phyloP scores from a whole-genome alignment of 768 basidiomycete genomes.

The Gelatoporia subvermispora region DNA sequence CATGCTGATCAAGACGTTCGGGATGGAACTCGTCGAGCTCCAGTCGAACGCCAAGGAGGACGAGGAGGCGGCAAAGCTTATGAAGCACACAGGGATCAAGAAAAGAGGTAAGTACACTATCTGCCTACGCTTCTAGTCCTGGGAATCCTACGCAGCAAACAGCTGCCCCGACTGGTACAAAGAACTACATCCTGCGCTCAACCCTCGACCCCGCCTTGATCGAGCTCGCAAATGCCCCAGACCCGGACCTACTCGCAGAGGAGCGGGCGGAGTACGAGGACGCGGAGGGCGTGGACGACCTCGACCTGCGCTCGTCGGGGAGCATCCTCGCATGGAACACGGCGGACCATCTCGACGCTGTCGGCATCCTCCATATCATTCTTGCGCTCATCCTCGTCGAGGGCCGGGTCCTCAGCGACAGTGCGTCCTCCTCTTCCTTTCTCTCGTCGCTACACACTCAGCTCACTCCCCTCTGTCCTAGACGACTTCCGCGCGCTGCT shows the following conservation, averaged over 20 bases:
- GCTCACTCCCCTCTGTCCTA: constrained; percentile 22
- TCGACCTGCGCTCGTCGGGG: constrained; percentile 53
- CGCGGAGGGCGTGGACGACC: constrained; percentile 43
- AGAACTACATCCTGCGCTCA: constrained; percentile 83
- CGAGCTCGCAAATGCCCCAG: constrained; percentile 50
- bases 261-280: constrained; percentile 50
- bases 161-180: constrained; percentile 60
- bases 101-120: constrained; percentile 52
- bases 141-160: background rate
- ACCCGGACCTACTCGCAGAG: constrained; percentile 37
- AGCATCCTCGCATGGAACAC: constrained; percentile 72
- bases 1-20: constrained; percentile 61
- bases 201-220: constrained; percentile 58
- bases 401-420: constrained; percentile 67
- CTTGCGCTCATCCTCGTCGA: constrained; percentile 81
- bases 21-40: constrained; percentile 82
- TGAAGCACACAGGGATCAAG: constrained; percentile 51
- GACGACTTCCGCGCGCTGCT: constrained; percentile 71
- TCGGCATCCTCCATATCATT: constrained; percentile 78
- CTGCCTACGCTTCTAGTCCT: background rate
- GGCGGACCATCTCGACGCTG: constrained; percentile 57
- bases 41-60: constrained; percentile 55
- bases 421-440: constrained; percentile 38
- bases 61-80: constrained; percentile 31
- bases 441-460: background rate